A percentile compares a stretch with the other conserved stretches of the same genome.
phyloP scores from a whole-genome alignment of 176 grass and related monocot species.

The Zizania latifolia region DNA sequence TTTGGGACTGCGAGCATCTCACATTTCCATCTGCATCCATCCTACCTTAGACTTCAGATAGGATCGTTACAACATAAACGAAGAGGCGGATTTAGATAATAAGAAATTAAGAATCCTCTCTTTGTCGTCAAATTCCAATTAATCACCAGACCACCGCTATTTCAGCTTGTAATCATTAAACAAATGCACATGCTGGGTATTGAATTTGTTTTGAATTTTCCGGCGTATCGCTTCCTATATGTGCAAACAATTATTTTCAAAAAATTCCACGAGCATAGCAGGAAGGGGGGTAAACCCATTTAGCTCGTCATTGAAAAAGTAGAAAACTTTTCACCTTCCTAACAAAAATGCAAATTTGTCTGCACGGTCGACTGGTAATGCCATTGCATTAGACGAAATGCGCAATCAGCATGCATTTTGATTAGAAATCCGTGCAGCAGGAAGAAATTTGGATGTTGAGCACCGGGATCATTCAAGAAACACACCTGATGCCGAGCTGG shows the following conservation, averaged over 20 bases:
- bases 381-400: not conserved
- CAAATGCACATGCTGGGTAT: not conserved
- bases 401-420: not conserved
- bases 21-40: not conserved
- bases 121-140: not conserved
- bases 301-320: not conserved
- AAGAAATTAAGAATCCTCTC: conserved; percentile 7
- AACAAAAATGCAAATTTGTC: not conserved
- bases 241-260: not conserved
- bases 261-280: not conserved
- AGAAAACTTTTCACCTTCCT: not conserved
- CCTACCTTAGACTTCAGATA: not conserved
- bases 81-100: not conserved
- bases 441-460: not conserved
- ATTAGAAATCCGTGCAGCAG: not conserved
- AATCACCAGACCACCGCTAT: not conserved
- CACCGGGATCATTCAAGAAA: not conserved
- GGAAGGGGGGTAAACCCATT: not conserved
- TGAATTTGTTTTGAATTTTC: not conserved
- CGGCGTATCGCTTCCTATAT: not conserved
- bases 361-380: not conserved
- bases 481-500: conserved; percentile 90
- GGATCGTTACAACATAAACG: not conserved
- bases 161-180: not conserved
- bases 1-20: not conserved